Evolutionary conservation across 1,139 yeast species (phyloP).

Genomic region (Scheffersomyces stambukii): DNA sequence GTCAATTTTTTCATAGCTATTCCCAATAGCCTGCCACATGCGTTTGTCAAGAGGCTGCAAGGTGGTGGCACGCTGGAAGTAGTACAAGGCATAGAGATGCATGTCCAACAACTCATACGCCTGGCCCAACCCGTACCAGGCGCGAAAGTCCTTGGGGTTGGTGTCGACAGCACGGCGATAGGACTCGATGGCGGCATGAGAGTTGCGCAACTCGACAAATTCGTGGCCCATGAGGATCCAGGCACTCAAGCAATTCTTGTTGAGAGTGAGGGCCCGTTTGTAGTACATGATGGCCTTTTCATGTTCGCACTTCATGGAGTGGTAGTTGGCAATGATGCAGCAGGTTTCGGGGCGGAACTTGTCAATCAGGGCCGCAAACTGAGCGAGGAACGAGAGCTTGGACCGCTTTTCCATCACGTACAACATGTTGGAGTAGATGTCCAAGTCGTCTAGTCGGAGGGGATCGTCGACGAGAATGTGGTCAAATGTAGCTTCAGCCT

Average conservation of each 20-base stretch:
- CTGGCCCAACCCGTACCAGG: conserved; percentile 98
- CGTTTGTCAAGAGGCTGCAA: conserved; percentile 86
- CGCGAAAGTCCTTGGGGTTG: conserved; percentile 84
- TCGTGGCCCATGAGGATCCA: conserved; percentile 99
- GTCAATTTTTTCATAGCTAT: conserved; percentile 79
- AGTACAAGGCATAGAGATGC: conserved; percentile 89
- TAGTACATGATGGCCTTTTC: conserved; percentile 93
- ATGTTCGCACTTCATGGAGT: conserved; percentile 88
- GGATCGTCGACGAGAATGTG: conserved; percentile 75
- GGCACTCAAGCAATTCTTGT: conserved; percentile 80
- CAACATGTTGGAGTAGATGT: conserved; percentile 85
- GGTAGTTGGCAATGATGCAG: conserved; percentile 90
- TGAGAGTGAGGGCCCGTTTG: conserved; percentile 79
- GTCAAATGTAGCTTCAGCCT: conserved; percentile 79
- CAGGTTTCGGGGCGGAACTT: conserved; percentile 92
- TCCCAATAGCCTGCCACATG: conserved; percentile 96
- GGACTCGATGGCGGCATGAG: conserved; percentile 96
- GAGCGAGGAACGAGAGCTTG: conserved; percentile 83
- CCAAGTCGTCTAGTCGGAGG: conserved; percentile 82
- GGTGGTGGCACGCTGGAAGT: conserved; percentile 87
- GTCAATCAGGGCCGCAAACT: conserved; percentile 77
- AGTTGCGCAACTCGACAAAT: conserved; percentile 90
- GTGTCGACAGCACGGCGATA: conserved; percentile 91
- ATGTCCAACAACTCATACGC: conserved; percentile 96
- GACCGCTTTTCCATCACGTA: conserved; percentile 91